Evolutionary conservation across 768 basidiomycete species (phyloP).

Genomic region (Lepiota venenata): DNA sequence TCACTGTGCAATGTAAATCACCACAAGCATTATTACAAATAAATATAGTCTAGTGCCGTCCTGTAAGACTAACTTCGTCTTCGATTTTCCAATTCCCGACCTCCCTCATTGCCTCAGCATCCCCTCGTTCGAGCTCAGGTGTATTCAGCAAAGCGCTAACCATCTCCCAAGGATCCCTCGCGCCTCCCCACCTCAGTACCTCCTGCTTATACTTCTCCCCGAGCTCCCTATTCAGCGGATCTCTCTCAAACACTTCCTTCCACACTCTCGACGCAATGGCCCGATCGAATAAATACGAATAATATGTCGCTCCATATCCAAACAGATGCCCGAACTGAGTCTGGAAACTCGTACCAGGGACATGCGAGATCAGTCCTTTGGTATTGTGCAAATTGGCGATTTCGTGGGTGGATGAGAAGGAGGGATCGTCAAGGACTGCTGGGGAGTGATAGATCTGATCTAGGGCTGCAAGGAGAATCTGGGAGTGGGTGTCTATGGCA

Average conservation of each 20-base stretch:
- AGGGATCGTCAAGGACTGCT: conserved; percentile 36
- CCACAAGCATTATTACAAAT: background rate
- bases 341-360: conserved; percentile 86
- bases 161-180: conserved; percentile 93
- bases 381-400: conserved; percentile 59
- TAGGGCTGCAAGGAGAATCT: conserved; percentile 83
- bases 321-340: conserved; percentile 95
- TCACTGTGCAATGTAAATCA: background rate
- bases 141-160: conserved; percentile 65
- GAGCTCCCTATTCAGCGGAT: conserved; percentile 65
- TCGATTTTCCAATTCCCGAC: conserved; percentile 90
- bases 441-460: conserved; percentile 92
- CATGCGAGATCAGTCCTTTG: conserved; percentile 80
- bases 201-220: conserved; percentile 83
- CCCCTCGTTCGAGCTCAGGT: conserved; percentile 67
- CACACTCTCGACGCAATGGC: conserved; percentile 95
- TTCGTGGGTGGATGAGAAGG: conserved; percentile 73
- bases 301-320: conserved; percentile 97
- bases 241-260: conserved; percentile 62
- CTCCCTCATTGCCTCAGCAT: conserved; percentile 79
- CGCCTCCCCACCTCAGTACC: conserved; percentile 80
- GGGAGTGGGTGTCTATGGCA: conserved; percentile 85
- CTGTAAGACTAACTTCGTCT: conserved; percentile 59
- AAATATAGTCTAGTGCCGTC: conserved; percentile 46
- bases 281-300: conserved; percentile 95